Conservation (phyloP, 441 rosid genomes). For the Gossypium trilobum region DNA sequence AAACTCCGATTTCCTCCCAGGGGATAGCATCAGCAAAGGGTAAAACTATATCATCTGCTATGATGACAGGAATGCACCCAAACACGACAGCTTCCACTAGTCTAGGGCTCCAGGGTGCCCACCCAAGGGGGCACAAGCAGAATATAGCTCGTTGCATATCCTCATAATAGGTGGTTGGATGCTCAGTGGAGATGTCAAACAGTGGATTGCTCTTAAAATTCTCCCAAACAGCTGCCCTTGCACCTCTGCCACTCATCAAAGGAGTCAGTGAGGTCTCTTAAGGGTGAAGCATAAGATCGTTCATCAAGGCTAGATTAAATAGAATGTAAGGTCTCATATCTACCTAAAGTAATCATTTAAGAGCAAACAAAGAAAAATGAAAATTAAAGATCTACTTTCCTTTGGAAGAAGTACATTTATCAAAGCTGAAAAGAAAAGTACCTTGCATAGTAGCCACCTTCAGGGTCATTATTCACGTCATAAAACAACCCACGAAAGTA, state of each 20-base stretch:
- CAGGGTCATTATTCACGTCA: constrained; percentile 83
- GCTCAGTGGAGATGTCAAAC: constrained; percentile 84
- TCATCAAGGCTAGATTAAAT: not conserved
- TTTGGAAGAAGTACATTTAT: not conserved
- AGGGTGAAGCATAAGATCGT: not conserved
- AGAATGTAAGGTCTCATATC: too few relatives aligned
- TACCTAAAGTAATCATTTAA: too few relatives aligned
- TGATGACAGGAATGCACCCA: constrained; percentile 88
- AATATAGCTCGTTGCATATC: constrained; percentile 88
- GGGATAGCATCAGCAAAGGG: constrained; percentile 94
- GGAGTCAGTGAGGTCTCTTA: constrained; percentile 8
- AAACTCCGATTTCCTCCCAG: constrained; percentile 88
- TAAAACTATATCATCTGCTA: constrained; percentile 80
- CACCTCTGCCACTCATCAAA: constrained; percentile 51
- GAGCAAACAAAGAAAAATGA: not conserved
- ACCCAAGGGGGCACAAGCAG: constrained; percentile 85
- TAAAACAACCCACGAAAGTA: constrained; percentile 88
- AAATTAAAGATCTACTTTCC: not conserved
- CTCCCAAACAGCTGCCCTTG: constrained; percentile 97
- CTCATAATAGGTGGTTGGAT: constrained; percentile 84
- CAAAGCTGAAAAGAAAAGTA: constrained; percentile 18
- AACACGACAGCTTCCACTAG: constrained; percentile 94
- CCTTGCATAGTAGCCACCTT: constrained; percentile 96
- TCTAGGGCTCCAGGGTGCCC: constrained; percentile 98
- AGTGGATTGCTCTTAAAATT: constrained; percentile 84